Base-by-base conservation (phyloP, 306 rosid species). In the Glycine soja region DNA sequence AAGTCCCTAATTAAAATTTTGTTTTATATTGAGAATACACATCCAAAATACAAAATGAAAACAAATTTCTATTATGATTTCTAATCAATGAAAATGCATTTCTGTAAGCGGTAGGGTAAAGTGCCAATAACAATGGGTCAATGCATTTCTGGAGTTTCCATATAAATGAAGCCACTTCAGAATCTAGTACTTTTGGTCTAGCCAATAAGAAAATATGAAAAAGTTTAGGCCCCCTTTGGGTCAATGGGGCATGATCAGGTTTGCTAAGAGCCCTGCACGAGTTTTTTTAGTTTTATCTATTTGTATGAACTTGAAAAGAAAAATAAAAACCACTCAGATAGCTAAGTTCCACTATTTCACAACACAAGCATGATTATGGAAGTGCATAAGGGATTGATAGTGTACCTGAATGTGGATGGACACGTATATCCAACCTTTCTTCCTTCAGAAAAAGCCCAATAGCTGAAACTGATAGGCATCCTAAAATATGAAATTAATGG, bases 361-460 rank as follows among this genome's bases (percentile, higher is more conserved):
- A 76, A 52, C 65, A 70, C 71, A 76, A 52, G 71, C 79, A 80
- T 58, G 61, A 69, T 69, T 69, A 48, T 70, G 77, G 10, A 57
- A 47, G 81, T 14, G 79, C 8, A 58, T 14, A 76, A 62, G 79
- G 59, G 74, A 73, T 68, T 73, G 85, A 76, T 80, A 77, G 57
- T 19, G 83, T 89, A 91, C 92, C 74, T 73, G 88, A 69, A 87
- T 81, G 75, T 57, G 72, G 78, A 81, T 51, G 62, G 66, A 81
- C 71, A 82, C 42, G 82, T 73, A 62, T 67, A 74, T 83, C 81
- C 70, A 66, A 75, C 86, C 67, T 69, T 78, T 76, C 77, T 83
- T 78, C 80, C 77, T 85, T 90, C 67, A 96, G 93, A 96, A 96
- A 86, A 96, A 96, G 89, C 84, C 93, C 14, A 96, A 88, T 48